phyloP scores from a whole-genome alignment of 2,329 filamentous ascomycete species.

The Cadophora sp. region DNA sequence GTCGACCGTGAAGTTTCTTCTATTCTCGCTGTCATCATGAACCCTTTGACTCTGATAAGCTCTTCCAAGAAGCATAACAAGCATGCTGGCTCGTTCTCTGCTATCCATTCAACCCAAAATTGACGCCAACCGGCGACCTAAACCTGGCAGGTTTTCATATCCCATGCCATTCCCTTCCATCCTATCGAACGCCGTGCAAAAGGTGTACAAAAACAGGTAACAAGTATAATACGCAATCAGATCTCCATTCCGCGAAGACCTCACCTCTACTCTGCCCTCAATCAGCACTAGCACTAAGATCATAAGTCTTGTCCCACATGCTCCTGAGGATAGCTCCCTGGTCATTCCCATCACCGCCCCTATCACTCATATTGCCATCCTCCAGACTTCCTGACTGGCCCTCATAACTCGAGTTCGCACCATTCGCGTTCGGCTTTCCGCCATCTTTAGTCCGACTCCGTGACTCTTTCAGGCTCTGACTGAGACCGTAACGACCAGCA shows the following conservation, averaged over 20 bases:
- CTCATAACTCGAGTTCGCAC: constrained; percentile 33
- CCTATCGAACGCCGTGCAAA: constrained; percentile 15
- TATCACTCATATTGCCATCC: constrained; percentile 35
- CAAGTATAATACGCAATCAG: neutral
- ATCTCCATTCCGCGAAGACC: neutral
- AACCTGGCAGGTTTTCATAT: neutral
- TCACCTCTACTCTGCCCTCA: constrained; percentile 22
- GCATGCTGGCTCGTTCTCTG: neutral
- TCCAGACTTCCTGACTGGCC: constrained; percentile 29
- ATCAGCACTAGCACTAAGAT: constrained; percentile 58
- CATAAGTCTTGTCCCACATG: constrained; percentile 67
- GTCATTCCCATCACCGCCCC: constrained; percentile 55
- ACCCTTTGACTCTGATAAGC: neutral
- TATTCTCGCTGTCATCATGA: constrained; percentile 4
- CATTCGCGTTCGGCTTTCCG: constrained; percentile 15
- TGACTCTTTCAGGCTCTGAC: constrained; percentile 49
- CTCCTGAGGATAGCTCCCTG: constrained; percentile 60
- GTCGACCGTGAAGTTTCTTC: constrained; percentile 6
- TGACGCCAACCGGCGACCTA: neutral
- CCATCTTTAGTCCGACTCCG: constrained; percentile 20
- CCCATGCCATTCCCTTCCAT: neutral
- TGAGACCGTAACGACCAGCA: constrained; percentile 45
- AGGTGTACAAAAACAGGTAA: neutral
- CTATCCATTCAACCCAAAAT: neutral
- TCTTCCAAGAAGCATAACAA: neutral